A percentile compares a stretch with the other conserved stretches of the same genome.
These are phyloP conservation scores for Hyaloperonospora arabidopsidis DNA, from an alignment of 352 stramenopile species.

Conservation along the genomic window DNA sequence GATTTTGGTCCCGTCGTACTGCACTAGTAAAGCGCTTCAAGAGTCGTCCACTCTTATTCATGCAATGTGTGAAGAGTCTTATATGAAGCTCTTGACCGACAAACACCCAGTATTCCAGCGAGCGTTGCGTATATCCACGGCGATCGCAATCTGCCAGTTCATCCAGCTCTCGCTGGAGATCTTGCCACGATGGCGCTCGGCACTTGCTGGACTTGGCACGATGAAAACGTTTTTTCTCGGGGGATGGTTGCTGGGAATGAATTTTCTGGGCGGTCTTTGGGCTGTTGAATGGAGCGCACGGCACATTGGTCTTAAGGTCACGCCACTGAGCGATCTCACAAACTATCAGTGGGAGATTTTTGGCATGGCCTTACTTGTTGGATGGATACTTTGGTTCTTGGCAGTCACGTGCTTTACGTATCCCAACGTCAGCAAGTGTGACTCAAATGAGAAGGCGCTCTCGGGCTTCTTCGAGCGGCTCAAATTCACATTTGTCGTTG, in stretches of 20 bases:
- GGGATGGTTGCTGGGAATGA: slow-evolving; percentile 51
- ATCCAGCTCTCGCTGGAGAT: slow-evolving; percentile 82
- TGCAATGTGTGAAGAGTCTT: slow-evolving; percentile 72
- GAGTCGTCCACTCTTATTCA: slow-evolving; percentile 30
- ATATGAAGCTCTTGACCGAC: slow-evolving; percentile 78
- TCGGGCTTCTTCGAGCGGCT: slow-evolving; percentile 65
- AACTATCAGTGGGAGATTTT: slow-evolving; percentile 75
- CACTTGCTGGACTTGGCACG: slow-evolving; percentile 45
- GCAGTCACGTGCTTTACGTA: slow-evolving; percentile 55
- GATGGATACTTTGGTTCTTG: slow-evolving; percentile 82
- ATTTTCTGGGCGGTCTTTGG: slow-evolving; percentile 59
- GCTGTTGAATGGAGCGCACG: slow-evolving; percentile 67
- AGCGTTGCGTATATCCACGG: slow-evolving; percentile 64
- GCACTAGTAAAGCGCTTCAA: slow-evolving; percentile 26
- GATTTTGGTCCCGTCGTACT: slow-evolving; percentile 65
- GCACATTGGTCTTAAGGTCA: slow-evolving; percentile 61
- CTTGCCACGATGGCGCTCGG: slow-evolving; percentile 57
- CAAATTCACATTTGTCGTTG: slow-evolving; percentile 77
- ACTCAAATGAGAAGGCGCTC: slow-evolving; percentile 59
- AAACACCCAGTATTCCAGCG: slow-evolving; percentile 80
- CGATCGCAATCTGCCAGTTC: slow-evolving; percentile 79
- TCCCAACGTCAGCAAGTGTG: slow-evolving; percentile 41
- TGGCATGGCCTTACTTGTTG: slow-evolving; percentile 63
- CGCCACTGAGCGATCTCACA: slow-evolving; percentile 56
- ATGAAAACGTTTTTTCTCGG: slow-evolving; percentile 49